A percentile compares a stretch with the other conserved stretches of the same genome.
phyloP scores from a whole-genome alignment of 106 monocot genomes.

The Phalaenopsis equestris region DNA sequence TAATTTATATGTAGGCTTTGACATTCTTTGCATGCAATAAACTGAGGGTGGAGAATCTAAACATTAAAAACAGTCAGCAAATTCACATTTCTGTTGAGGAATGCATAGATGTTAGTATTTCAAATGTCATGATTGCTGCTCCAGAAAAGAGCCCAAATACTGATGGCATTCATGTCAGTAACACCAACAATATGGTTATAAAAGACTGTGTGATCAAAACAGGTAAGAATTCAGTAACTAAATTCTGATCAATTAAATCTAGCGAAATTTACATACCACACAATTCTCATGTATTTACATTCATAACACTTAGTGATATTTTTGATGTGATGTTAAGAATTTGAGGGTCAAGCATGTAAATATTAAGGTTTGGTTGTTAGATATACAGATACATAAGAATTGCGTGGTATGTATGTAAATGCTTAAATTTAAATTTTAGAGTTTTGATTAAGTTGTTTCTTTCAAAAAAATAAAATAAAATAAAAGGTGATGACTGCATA shows the following conservation, averaged over 20 bases:
- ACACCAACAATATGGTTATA: constrained; percentile 42
- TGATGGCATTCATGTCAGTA: constrained; percentile 69
- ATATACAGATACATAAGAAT: no score
- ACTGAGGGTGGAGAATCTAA: constrained; percentile 41
- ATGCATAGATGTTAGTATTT: constrained; percentile 29
- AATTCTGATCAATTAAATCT: no score
- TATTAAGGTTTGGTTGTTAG: no score
- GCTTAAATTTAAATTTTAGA: no score
- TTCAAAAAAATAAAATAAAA: background rate
- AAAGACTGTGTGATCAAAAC: constrained; percentile 42
- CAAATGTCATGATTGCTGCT: constrained; percentile 36
- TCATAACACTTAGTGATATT: no score
- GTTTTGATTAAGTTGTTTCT: no score
- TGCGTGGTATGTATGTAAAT: no score
- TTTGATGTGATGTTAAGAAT: no score
- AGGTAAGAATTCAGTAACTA: constrained; percentile 20
- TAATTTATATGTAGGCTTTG: constrained; percentile 37
- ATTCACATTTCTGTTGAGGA: constrained; percentile 53
- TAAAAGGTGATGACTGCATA: constrained; percentile 74
- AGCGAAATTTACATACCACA: no score
- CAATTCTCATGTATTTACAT: no score
- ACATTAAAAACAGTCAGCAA: constrained; percentile 55
- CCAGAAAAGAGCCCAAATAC: constrained; percentile 72
- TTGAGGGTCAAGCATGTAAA: no score
- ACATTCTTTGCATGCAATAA: constrained; percentile 45